These are phyloP conservation scores for Lagenaria siceraria DNA, from an alignment of 306 rosid genomes.

Conservation along the genomic window DNA sequence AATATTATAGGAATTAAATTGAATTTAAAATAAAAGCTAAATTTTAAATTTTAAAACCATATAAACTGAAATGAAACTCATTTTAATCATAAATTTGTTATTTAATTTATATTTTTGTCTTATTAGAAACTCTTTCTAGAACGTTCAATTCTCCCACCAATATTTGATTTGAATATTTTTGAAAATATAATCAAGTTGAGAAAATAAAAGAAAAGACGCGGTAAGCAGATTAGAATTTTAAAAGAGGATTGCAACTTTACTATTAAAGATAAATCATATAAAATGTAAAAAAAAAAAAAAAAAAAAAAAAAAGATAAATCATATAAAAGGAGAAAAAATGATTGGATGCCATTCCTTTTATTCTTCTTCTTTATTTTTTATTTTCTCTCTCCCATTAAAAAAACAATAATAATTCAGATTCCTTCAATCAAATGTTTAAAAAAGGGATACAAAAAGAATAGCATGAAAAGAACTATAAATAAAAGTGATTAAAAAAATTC, in stretches of 20 bases:
- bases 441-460: not conserved
- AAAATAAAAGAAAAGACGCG: not conserved
- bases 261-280: not conserved
- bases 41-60: too few relatives aligned
- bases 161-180: not conserved
- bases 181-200: not conserved
- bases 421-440: not conserved
- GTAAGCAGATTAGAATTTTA: not conserved
- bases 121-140: not conserved
- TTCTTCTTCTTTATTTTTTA: too few relatives aligned
- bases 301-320: not conserved
- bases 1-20: too few relatives aligned
- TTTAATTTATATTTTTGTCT: not conserved
- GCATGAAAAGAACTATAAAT: not conserved
- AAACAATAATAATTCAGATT: not conserved
- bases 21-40: too few relatives aligned
- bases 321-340: not conserved
- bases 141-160: not conserved
- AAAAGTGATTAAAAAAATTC: too few relatives aligned
- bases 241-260: not conserved
- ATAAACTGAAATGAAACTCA: too few relatives aligned
- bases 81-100: too few relatives aligned
- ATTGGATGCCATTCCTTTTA: not conserved
- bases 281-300: too few relatives aligned
- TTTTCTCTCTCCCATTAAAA: not conserved